Conservation (phyloP, 208 protist genomes). For the Leishmania aethiopica region DNA sequence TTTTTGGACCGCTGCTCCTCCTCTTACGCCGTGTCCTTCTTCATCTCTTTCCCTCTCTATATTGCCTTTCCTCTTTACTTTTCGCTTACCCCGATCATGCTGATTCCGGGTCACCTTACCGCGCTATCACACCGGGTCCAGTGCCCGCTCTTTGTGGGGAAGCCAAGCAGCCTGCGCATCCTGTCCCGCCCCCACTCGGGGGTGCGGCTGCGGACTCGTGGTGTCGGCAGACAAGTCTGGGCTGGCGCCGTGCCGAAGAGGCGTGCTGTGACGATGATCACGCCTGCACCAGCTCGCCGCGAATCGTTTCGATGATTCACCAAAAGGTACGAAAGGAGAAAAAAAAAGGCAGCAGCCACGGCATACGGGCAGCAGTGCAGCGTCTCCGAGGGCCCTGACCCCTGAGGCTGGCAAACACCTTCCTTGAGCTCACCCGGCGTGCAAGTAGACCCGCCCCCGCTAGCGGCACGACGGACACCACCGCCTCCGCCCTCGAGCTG, state of each 20-base stretch:
- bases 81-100: background rate
- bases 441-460: background rate
- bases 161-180: background rate
- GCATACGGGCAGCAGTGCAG: background rate
- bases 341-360: background rate
- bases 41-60: background rate
- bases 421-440: background rate
- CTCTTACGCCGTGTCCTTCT: background rate
- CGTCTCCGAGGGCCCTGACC: background rate
- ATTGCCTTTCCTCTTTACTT: background rate
- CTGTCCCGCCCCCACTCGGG: no score
- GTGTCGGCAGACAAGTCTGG: background rate
- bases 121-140: background rate
- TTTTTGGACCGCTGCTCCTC: background rate
- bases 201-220: background rate
- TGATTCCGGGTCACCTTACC: background rate
- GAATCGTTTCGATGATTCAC: background rate
- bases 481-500: background rate
- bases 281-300: background rate
- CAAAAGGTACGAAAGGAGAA: background rate
- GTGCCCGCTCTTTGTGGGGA: background rate
- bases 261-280: background rate
- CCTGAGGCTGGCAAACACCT: background rate
- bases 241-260: background rate
- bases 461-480: background rate